Evolutionary conservation across 2,329 filamentous ascomycete species (phyloP).

Genomic region (Elsinoe batatas): DNA sequence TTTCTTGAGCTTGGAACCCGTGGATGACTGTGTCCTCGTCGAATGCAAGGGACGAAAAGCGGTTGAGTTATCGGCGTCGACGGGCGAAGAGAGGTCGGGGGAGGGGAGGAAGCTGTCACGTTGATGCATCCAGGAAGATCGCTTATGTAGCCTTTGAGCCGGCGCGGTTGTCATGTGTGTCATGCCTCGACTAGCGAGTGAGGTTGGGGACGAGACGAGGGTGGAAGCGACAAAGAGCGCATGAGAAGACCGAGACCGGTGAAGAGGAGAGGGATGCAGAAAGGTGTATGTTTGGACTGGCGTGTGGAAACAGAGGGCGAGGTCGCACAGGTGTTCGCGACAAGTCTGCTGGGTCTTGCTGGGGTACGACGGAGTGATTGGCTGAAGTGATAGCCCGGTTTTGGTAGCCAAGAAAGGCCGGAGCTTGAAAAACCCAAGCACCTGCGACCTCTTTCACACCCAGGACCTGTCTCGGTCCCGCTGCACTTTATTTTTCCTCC

Average conservation of each 20-base stretch:
- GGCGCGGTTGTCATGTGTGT: constrained; percentile 11
- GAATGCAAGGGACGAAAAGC: constrained; percentile 11
- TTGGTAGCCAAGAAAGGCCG: no score
- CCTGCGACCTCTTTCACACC: no score
- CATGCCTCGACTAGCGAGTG: constrained; percentile 4
- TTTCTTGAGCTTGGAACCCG: constrained; percentile 17
- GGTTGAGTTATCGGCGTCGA: constrained; percentile 4
- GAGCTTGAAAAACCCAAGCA: neutral
- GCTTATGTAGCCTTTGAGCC: constrained; percentile 14
- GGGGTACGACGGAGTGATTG: neutral
- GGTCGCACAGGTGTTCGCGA: constrained; percentile 12
- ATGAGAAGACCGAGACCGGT: neutral
- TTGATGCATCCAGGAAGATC: constrained; percentile 13
- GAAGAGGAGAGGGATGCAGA: neutral
- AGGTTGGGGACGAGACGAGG: neutral
- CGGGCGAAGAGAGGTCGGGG: constrained; percentile 7
- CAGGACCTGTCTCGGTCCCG: no score
- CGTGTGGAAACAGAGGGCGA: constrained; percentile 8
- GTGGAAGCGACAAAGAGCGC: constrained; percentile 1
- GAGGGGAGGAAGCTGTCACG: constrained; percentile 13
- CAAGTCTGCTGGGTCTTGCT: neutral
- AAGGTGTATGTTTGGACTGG: neutral
- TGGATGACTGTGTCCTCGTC: constrained; percentile 6
- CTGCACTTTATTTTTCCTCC: no score
- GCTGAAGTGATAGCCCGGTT: neutral